Evolutionary conservation across 2,329 filamentous ascomycete genomes (phyloP).

Genomic region (Clarireedia homoeocarpa): DNA sequence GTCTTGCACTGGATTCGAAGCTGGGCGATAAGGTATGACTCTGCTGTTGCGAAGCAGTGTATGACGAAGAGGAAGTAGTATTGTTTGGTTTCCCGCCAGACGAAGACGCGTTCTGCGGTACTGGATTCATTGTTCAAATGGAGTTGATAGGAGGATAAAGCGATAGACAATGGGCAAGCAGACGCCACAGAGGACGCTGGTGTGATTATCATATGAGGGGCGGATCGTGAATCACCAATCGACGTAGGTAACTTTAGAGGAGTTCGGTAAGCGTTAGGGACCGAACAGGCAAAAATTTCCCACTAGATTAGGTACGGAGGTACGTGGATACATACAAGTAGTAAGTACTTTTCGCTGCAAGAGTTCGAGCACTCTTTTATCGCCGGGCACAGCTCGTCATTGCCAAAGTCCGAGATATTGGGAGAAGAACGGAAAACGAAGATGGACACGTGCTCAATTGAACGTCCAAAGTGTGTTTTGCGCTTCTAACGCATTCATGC

Average conservation of each 20-base stretch:
- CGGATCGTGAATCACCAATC: neutral
- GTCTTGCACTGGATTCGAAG: conserved; percentile 25
- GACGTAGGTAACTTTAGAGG: neutral
- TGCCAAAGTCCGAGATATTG: no score
- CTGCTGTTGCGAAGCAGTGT: conserved; percentile 25
- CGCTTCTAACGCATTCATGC: no score
- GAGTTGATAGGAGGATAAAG: neutral
- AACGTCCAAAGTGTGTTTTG: no score
- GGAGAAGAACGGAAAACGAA: no score
- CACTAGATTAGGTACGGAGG: no score
- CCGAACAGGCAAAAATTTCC: neutral
- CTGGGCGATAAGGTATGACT: conserved; percentile 20
- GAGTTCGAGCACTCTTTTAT: no score
- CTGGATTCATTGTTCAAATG: conserved; percentile 25
- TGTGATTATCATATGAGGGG: conserved; percentile 2
- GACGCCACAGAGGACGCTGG: neutral
- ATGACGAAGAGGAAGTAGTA: conserved; percentile 20
- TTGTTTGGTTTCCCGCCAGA: conserved; percentile 28
- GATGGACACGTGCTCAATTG: no score
- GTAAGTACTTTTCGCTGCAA: no score
- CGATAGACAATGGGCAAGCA: neutral
- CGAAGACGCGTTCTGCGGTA: conserved; percentile 23
- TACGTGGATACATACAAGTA: no score
- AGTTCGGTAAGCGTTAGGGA: neutral
- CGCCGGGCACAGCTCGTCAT: no score